Percentiles rank a stretch among this genome's conserved stretches.
Conservation (phyloP, 768 basidiomycete species). For the Boletus rubroflammeus region DNA sequence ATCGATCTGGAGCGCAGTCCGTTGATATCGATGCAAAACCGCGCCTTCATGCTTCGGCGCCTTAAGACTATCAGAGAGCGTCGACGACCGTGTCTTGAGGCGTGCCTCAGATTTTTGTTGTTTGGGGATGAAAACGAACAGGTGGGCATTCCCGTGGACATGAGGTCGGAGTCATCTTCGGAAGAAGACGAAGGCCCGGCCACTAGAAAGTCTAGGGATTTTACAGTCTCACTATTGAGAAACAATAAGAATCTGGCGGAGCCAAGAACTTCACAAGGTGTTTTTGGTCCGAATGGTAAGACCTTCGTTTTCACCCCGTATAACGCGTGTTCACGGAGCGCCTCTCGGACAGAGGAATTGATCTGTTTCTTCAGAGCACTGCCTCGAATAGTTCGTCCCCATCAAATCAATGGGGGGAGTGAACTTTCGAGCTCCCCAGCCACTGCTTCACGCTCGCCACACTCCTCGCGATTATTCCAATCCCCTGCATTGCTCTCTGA, state of each 20-base stretch:
- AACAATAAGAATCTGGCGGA: constrained; percentile 78
- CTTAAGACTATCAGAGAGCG: constrained; percentile 68
- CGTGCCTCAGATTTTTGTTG: constrained; percentile 77
- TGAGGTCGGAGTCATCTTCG: constrained; percentile 62
- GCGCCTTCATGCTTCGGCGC: constrained; percentile 75
- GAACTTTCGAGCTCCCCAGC: constrained; percentile 50
- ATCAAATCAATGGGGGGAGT: constrained; percentile 31
- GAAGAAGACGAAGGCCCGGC: constrained; percentile 57
- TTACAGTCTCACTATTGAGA: constrained; percentile 52
- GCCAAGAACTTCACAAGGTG: constrained; percentile 81
- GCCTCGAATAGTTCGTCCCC: constrained; percentile 64
- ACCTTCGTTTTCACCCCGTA: background rate
- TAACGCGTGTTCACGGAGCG: constrained; percentile 1
- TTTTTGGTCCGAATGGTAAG: constrained; percentile 85
- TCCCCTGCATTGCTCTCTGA: constrained; percentile 71
- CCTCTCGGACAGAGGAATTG: constrained; percentile 61
- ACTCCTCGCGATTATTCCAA: constrained; percentile 41
- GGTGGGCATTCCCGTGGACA: constrained; percentile 34
- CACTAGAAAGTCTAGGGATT: constrained; percentile 43
- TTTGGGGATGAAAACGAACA: constrained; percentile 61
- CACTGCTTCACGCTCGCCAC: constrained; percentile 21
- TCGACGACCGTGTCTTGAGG: constrained; percentile 80
- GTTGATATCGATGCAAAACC: constrained; percentile 71
- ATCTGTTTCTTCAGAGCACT: constrained; percentile 83
- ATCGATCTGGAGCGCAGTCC: constrained; percentile 84